A percentile compares a stretch with the other conserved stretches of the same genome.
Evolutionary conservation across 371 early-diverging fungal genomes (phyloP).

Genomic region (Syncephalis fuscata): DNA sequence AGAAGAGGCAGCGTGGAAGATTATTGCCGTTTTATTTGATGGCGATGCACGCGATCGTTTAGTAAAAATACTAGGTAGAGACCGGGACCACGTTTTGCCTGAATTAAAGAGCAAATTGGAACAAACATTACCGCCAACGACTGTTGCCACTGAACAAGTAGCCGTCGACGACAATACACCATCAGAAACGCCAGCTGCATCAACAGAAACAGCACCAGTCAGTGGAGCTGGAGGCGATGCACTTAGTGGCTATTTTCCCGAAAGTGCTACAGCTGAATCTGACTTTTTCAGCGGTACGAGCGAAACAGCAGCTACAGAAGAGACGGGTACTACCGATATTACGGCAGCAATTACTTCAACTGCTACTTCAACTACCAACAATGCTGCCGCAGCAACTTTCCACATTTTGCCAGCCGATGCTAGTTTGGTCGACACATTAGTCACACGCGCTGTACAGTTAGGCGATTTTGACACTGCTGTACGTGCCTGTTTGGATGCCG

Average conservation of each 20-base stretch:
- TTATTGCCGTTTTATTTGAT: slow-evolving; percentile 67
- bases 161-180: slow-evolving; percentile 5
- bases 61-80: slow-evolving; percentile 71
- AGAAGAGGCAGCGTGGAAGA: slow-evolving; percentile 62
- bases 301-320: slow-evolving; percentile 4
- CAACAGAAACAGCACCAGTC: background rate
- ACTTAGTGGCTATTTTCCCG: background rate
- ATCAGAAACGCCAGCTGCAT: slow-evolving; percentile 4
- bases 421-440: slow-evolving; percentile 43
- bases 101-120: slow-evolving; percentile 18
- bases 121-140: slow-evolving; percentile 4
- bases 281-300: slow-evolving; percentile 6
- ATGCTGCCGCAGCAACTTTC: slow-evolving; percentile 4
- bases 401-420: slow-evolving; percentile 9
- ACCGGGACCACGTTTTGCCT: slow-evolving; percentile 37
- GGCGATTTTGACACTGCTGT: slow-evolving; percentile 90
- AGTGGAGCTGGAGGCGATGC: background rate
- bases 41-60: slow-evolving; percentile 63
- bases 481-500: slow-evolving; percentile 56
- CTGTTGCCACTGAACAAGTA: slow-evolving; percentile 9
- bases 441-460: slow-evolving; percentile 66
- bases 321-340: background rate
- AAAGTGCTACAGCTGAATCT: slow-evolving; percentile 1
- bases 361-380: slow-evolving; percentile 2
- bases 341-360: slow-evolving; percentile 2